Evolutionary conservation across 2,329 filamentous ascomycete genomes (phyloP), one percentile per base, ranked within the genome.

Genomic region (Tolypocladium sp.): DNA sequence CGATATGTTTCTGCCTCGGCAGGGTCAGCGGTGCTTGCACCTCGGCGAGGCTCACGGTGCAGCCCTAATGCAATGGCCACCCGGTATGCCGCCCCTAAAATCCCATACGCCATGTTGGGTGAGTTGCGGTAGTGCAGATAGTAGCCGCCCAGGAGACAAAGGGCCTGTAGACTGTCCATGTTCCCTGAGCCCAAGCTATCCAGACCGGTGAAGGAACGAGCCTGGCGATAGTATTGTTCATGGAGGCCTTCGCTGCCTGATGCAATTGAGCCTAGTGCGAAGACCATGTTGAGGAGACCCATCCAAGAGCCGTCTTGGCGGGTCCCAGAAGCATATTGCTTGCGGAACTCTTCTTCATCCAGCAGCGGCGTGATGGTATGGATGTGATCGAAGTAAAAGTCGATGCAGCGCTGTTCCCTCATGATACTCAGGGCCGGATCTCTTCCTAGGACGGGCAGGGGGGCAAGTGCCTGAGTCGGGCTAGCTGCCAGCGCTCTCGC

Each of bases 51-150:
- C 73, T 91, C 88, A 57, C 87, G 81, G 70, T 91, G 88, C 20
- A 91, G 73, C 2, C 88, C 88, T 35, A 91, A 77, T 1, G 87
- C 85, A 61, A 85, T 88, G n/a, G 88, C 88, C 82, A 91, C 89
- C 58, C 88, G 80, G 58, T 90, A 78, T 4, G 87, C 85, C 3
- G 87, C 87, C 22, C 88, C 88, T 67, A 89, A 82, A 12, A 91
- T 78, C 30, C 87, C 84, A 68, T 90, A 89, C 20, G 88, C 89
- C 77, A 91, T 87, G 67, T 91, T 91, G 2, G 88, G 88, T 25
- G 87, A 81, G 72, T 90, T 90, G 65, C 89, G 84, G 67, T 91
- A 91, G 71, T 91, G 89, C 59, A 91, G 82, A 69, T 92, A 92
- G 73, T 86, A 89, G 35, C 89, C 89, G 46, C 87, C 87, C 65